These are phyloP conservation scores for Pyrenula aspistea DNA, from an alignment of 495 filamentous ascomycete genomes.

Conservation along the genomic window DNA sequence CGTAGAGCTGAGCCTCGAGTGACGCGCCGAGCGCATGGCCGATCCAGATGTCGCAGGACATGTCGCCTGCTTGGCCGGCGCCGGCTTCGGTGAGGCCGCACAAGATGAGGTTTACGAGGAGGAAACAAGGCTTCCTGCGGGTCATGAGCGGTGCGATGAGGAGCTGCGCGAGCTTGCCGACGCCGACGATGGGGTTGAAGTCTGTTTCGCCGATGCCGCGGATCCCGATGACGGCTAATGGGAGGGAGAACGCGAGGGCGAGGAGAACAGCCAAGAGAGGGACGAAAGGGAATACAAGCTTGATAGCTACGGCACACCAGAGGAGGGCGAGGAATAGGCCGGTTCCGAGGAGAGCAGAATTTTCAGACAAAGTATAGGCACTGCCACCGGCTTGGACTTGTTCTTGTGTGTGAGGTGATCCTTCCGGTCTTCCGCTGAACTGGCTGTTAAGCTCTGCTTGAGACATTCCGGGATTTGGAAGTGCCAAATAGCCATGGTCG, in stretches of 20 bases:
- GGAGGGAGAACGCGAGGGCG: constrained; percentile 74
- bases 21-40: constrained; percentile 85
- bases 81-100: constrained; percentile 84
- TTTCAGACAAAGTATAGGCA: not conserved
- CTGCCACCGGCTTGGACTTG: not conserved
- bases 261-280: constrained; percentile 65
- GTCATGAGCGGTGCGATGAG: constrained; percentile 53
- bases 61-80: constrained; percentile 87
- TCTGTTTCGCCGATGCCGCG: constrained; percentile 92
- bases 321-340: constrained; percentile 79
- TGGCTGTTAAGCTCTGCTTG: not conserved
- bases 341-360: constrained; percentile 20
- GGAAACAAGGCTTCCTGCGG: constrained; percentile 46
- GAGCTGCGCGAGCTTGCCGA: constrained; percentile 91
- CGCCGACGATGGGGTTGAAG: constrained; percentile 91
- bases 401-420: not conserved
- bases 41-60: constrained; percentile 97
- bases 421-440: not conserved
- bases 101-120: constrained; percentile 86
- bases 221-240: constrained; percentile 92
- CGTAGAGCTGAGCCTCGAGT: constrained; percentile 91
- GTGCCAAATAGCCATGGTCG: too few species aligned
- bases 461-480: not conserved
- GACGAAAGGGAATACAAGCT: constrained; percentile 61
- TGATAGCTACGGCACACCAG: constrained; percentile 58